Base-by-base conservation (phyloP, 2,329 filamentous ascomycete genomes). In the Botrytis aclada region DNA sequence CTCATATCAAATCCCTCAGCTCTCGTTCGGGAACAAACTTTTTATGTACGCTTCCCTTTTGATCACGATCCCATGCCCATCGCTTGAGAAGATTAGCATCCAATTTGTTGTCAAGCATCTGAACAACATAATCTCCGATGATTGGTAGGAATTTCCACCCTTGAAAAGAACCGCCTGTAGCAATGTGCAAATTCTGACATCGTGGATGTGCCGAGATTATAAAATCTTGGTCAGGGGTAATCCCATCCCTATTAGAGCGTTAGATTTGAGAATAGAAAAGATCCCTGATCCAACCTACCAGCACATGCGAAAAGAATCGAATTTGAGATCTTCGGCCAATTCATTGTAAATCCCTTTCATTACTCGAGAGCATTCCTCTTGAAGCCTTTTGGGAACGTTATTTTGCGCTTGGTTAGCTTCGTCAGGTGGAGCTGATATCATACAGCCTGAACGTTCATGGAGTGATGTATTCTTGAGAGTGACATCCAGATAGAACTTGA, bases 71-170 rank as follows among this genome's bases (percentile, higher is more conserved):
- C 85, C 85, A 86, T 63, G 82, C 84, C 84, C 84, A 86, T 69
- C 84, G 81, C 71, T 81, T 80, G 39, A 77, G 78, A 73, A 82
- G 83, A 54, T 83, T 81, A 12, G 79, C 74, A n/a, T 80, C 80
- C 45, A 86, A 81, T 71, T 70, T 41, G 71, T 82, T 83, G 69
- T 84, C 79, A 78, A 86, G 79, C 82, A 86, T 83, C 75, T 87
- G 84, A 43, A 84, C 82, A 72, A 89, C 83, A 79, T 91, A 91
- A 73, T 87, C 85, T 5, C 89, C 89, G 75, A 90, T 86, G 37
- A 86, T 86, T 0, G 89, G 89, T 39, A 91, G 82, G 77, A 91
- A 90, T 79, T 91, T 91, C 85, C 87, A 90, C 43, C 86, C 86
- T 78, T 91, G 89, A 75, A 90, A 89, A 20, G 88, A 90, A 1